Base-by-base conservation (phyloP, 345 rosid genomes). In the Euphorbia lathyris region DNA sequence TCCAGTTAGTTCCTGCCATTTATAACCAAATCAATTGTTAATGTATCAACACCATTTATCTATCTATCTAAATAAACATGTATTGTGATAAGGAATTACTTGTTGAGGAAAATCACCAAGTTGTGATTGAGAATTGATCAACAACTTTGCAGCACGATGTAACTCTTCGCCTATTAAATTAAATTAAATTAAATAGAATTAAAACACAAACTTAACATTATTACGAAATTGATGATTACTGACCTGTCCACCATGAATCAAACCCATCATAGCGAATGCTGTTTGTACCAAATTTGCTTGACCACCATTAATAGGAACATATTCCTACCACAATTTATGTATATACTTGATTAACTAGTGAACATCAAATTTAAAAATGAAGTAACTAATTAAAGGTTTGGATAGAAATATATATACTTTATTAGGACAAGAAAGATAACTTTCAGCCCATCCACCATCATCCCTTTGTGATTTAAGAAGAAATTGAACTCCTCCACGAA, bases 371-470 rank as follows among this genome's bases (percentile, higher is more conserved):
- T n/a, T n/a, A n/a, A n/a, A n/a, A n/a, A n/a, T n/a, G n/a, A n/a
- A n/a, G n/a, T n/a, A n/a, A n/a, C 38, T 34, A 34, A 34, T 34
- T 34, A 34, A 34, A 34, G 38, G 4, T 34, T 34, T 34, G 38
- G 38, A 34, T 34, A 34, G 38, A 34, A 34, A 7, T 34, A 34
- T n/a, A n/a, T n/a, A 58, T 47, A 83, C 88, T 84, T 74, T 71
- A 2, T 80, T 71, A n/a, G 85, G 86, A 67, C 90, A 88, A 63
- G 90, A 86, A 52, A 76, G 76, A 50, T 75, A 80, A 81, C 85
- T 85, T 74, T 85, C 92, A 19, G 86, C 87, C 89, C 87, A 87
- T 5, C 89, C 89, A 55, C 92, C 92, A 69, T 83, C 76, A 10
- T 70, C 85, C 67, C 56, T 81, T 64, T 87, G 90, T 10, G 67